Evolutionary conservation across 208 protist species (phyloP).

Genomic region (Sergeia podlipaevii): DNA sequence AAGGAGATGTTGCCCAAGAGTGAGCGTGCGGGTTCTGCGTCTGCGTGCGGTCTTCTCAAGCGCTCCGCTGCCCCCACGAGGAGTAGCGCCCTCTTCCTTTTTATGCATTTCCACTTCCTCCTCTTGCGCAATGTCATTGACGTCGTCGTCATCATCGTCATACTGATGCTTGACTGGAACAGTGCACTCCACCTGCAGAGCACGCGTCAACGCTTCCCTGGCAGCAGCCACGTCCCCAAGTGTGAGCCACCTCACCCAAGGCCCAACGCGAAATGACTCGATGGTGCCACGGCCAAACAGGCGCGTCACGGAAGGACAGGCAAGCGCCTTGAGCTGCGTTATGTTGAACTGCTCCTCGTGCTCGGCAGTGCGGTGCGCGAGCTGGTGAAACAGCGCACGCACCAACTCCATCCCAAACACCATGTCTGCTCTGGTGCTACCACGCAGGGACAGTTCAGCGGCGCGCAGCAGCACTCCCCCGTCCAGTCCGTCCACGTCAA

Average conservation of each 20-base stretch:
- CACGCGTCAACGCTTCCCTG: conserved; percentile 11
- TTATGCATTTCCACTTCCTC: background rate
- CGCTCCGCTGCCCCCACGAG: background rate
- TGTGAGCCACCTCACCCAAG: conserved; percentile 30
- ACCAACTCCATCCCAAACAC: conserved; percentile 65
- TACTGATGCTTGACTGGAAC: conserved; percentile 17
- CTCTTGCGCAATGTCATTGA: background rate
- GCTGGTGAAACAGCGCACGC: conserved; percentile 42
- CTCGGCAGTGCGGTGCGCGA: conserved; percentile 44
- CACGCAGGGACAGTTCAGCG: conserved; percentile 54
- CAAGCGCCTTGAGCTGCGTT: conserved; percentile 43
- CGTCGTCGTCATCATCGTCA: conserved; percentile 1
- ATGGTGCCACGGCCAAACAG: conserved; percentile 57
- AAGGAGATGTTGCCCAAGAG: conserved; percentile 53
- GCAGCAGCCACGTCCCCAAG: conserved; percentile 15
- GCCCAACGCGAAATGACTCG: conserved; percentile 57
- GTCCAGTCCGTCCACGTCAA: conserved; percentile 12
- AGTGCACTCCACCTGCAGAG: conserved; percentile 27
- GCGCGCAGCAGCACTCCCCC: conserved; percentile 44
- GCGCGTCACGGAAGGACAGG: conserved; percentile 31
- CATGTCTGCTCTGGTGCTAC: conserved; percentile 29
- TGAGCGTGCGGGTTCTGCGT: conserved; percentile 11
- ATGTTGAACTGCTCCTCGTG: conserved; percentile 67
- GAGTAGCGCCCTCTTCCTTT: background rate
- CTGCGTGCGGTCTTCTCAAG: background rate